phyloP scores from a whole-genome alignment of 106 monocot genomes.

The Platanthera zijinensis region DNA sequence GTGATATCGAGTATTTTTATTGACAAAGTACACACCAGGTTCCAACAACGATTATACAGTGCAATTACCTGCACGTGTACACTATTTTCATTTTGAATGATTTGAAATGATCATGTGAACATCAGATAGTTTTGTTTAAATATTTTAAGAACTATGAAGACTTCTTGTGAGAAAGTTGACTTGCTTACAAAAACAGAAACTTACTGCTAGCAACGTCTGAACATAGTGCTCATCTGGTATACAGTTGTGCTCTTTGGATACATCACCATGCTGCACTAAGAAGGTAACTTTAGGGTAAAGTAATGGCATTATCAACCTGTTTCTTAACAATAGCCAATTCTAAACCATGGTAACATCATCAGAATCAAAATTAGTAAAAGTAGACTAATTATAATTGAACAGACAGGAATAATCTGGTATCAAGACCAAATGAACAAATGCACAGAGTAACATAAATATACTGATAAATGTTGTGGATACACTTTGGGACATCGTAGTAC shows the following conservation, averaged over 20 bases:
- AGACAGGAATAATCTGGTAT: background rate
- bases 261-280: conserved; percentile 63
- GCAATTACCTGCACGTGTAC: background rate
- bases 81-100: background rate
- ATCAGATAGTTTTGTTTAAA: background rate
- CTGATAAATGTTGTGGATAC: background rate
- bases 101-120: background rate
- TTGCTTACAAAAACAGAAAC: conserved; percentile 6
- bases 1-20: background rate
- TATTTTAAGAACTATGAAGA: background rate
- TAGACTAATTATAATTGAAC: background rate
- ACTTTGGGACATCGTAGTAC: too few relatives aligned
- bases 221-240: conserved; percentile 99
- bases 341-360: background rate
- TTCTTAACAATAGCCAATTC: background rate
- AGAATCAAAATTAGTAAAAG: background rate
- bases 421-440: background rate
- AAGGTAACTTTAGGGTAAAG: background rate
- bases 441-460: background rate
- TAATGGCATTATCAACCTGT: background rate
- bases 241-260: conserved; percentile 83
- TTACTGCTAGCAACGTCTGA: conserved; percentile 87
- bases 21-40: background rate
- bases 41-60: background rate
- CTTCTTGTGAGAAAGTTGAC: background rate